These are phyloP conservation scores for Sarocladium oryzae DNA, from an alignment of 2,329 filamentous ascomycete species.

Conservation along the genomic window DNA sequence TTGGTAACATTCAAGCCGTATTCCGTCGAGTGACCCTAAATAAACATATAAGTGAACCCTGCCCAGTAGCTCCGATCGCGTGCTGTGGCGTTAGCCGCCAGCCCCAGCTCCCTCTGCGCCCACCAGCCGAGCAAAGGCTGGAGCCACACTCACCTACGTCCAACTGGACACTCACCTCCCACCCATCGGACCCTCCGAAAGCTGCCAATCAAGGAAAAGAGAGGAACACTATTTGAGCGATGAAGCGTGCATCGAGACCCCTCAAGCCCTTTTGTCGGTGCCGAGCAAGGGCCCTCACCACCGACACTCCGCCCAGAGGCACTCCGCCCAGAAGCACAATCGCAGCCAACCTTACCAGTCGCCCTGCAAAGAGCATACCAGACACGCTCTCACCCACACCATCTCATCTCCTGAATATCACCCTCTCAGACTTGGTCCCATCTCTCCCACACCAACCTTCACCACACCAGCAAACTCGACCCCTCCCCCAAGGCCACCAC, in stretches of 20 bases:
- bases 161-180: too few relatives aligned
- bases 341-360: slow-evolving; percentile 15
- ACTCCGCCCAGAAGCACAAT: slow-evolving; percentile 6
- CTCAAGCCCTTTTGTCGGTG: neutral
- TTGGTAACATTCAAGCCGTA: too few relatives aligned
- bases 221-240: neutral
- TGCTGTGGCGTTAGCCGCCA: too few relatives aligned
- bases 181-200: too few relatives aligned
- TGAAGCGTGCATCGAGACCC: neutral
- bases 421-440: slow-evolving; percentile 50
- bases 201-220: too few relatives aligned
- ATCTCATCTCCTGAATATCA: slow-evolving; percentile 58
- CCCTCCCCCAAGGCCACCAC: slow-evolving; percentile 65
- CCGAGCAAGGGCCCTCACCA: neutral
- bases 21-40: too few relatives aligned
- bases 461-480: slow-evolving; percentile 14
- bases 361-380: slow-evolving; percentile 28
- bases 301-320: too few relatives aligned
- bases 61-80: too few relatives aligned
- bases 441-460: slow-evolving; percentile 8
- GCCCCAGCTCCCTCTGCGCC: too few relatives aligned
- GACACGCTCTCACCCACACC: slow-evolving; percentile 50
- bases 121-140: too few relatives aligned
- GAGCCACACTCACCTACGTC: too few relatives aligned
- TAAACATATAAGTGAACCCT: too few relatives aligned